Conservation (phyloP, 176 grass and related monocot genomes). For the Canna indica region DNA sequence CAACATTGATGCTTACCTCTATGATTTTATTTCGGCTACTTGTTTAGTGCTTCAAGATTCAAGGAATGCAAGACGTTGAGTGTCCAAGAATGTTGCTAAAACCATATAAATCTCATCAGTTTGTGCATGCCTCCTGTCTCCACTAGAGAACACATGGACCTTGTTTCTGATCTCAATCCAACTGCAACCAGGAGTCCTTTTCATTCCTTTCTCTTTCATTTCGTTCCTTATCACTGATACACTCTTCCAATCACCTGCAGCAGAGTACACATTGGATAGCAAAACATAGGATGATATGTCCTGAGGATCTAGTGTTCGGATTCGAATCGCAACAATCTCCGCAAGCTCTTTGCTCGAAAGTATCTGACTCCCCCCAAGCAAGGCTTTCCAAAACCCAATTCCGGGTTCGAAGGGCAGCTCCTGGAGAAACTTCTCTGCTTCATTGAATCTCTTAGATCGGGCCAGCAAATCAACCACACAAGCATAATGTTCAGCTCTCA, state of each 20-base stretch:
- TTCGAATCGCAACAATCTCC: slow-evolving; percentile 26
- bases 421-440: slow-evolving; percentile 59
- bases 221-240: slow-evolving; percentile 60
- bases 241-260: slow-evolving; percentile 50
- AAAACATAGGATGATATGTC: slow-evolving; percentile 69
- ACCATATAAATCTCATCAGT: slow-evolving; percentile 58
- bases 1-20: neutral
- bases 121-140: slow-evolving; percentile 43
- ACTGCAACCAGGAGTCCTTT: slow-evolving; percentile 79
- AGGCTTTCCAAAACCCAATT: slow-evolving; percentile 77
- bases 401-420: slow-evolving; percentile 59
- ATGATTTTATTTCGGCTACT: no score
- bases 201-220: slow-evolving; percentile 71
- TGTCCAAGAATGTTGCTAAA: slow-evolving; percentile 34
- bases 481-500: slow-evolving; percentile 70
- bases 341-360: slow-evolving; percentile 46
- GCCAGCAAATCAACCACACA: slow-evolving; percentile 63
- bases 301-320: slow-evolving; percentile 43
- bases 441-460: slow-evolving; percentile 39
- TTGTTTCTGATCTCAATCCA: slow-evolving; percentile 74
- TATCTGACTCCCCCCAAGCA: slow-evolving; percentile 57
- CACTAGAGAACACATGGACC: slow-evolving; percentile 75
- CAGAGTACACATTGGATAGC: slow-evolving; percentile 73
- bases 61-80: neutral
- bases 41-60: neutral